These are phyloP conservation scores for Verticillium albo-atrum DNA, from an alignment of 2,329 filamentous ascomycete genomes.

Conservation along the genomic window DNA sequence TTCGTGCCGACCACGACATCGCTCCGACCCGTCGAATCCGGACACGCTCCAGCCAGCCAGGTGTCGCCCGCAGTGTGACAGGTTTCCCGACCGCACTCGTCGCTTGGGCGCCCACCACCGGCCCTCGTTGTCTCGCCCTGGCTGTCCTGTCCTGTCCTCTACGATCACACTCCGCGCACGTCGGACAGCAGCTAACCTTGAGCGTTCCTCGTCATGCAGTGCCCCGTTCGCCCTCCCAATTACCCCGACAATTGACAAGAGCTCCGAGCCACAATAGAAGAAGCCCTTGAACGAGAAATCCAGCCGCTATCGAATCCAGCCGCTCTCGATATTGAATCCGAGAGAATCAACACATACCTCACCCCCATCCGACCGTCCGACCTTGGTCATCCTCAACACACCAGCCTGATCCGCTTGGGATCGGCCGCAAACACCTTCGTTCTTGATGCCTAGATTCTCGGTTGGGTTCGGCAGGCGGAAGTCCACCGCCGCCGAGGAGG, in stretches of 20 bases:
- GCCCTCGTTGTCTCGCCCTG: not conserved
- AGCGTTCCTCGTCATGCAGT: not conserved
- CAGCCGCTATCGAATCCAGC: not conserved
- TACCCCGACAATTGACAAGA: not conserved
- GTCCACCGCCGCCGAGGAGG: constrained; percentile 50
- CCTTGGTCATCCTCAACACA: too few relatives aligned
- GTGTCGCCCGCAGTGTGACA: not conserved
- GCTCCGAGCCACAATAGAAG: not conserved
- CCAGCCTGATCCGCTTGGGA: not conserved
- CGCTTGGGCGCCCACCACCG: too few relatives aligned
- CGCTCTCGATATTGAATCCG: not conserved
- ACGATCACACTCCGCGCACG: not conserved
- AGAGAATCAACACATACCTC: too few relatives aligned
- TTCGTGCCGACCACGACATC: not conserved
- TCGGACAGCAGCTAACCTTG: not conserved
- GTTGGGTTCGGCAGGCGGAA: constrained; percentile 56
- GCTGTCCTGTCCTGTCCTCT: not conserved
- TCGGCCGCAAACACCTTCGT: constrained; percentile 7
- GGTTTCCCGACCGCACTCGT: too few relatives aligned
- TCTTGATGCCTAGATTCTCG: constrained; percentile 60
- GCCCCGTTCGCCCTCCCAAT: not conserved
- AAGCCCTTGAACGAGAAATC: not conserved
- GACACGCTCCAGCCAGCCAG: not conserved
- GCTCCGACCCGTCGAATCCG: not conserved
- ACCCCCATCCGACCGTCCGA: too few relatives aligned